These are phyloP conservation scores for Trichoderma endophyticum DNA, from an alignment of 2,329 filamentous ascomycete species.

Conservation along the genomic window DNA sequence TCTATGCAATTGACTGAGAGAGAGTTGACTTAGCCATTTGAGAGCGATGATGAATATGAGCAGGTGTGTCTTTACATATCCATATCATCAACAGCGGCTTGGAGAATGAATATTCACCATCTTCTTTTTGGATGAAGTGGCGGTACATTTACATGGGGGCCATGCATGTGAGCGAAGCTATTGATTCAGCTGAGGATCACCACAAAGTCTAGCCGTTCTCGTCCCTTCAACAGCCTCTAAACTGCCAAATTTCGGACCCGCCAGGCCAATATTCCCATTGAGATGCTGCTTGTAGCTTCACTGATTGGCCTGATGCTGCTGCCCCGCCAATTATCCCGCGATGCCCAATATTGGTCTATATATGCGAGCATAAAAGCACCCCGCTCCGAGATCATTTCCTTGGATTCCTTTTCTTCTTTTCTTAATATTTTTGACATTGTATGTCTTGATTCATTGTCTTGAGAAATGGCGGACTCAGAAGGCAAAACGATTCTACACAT, in stretches of 20 bases:
- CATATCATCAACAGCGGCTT: neutral
- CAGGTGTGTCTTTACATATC: neutral
- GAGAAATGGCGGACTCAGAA: neutral
- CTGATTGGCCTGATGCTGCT: conserved; percentile 10
- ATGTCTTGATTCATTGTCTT: too few species aligned
- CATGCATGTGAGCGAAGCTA: neutral
- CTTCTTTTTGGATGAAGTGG: neutral
- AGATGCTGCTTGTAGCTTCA: neutral
- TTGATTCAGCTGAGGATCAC: conserved; percentile 5
- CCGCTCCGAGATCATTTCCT: neutral
- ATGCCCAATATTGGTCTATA: neutral
- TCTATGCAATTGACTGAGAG: neutral
- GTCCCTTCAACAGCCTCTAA: neutral
- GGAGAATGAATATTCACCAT: too few species aligned
- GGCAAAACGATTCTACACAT: neutral
- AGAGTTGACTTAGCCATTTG: neutral
- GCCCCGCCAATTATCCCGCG: neutral
- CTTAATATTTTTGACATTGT: rapidly evolving
- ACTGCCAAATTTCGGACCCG: neutral
- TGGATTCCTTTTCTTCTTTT: neutral
- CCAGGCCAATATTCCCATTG: neutral
- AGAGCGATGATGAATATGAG: neutral
- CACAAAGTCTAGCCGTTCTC: neutral
- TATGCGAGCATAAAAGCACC: neutral
- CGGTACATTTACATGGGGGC: neutral